Percentiles rank a stretch among this genome's conserved stretches.
These are phyloP conservation scores for Salix brachista DNA, from an alignment of 345 rosid species.

Conservation along the genomic window DNA sequence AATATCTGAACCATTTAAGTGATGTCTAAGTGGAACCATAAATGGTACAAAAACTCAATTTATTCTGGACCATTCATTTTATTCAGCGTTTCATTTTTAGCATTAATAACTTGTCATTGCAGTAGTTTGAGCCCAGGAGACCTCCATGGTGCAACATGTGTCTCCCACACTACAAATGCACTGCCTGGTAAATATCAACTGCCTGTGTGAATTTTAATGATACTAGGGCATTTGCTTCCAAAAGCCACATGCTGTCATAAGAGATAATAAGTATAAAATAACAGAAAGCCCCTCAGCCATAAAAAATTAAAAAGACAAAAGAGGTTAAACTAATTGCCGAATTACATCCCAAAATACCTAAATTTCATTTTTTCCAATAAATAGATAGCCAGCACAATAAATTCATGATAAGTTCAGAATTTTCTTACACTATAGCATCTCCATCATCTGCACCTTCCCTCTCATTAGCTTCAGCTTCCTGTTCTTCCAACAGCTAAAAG, in stretches of 20 bases:
- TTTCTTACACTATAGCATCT: constrained; percentile 57
- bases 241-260: background rate
- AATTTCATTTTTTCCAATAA: background rate
- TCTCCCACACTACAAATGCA: background rate
- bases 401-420: constrained; percentile 19
- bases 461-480: constrained; percentile 83
- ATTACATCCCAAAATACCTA: background rate
- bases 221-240: background rate
- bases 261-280: background rate
- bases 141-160: background rate
- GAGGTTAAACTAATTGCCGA: background rate
- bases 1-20: background rate
- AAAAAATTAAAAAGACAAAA: background rate
- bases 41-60: background rate
- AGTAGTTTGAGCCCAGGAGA: background rate
- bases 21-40: background rate
- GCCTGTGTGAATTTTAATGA: background rate
- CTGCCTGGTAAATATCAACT: background rate
- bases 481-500: constrained; percentile 83
- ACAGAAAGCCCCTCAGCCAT: background rate
- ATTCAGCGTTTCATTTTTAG: background rate
- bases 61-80: background rate
- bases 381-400: constrained; percentile 11
- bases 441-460: constrained; percentile 66
- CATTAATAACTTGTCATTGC: background rate